phyloP scores from a whole-genome alignment of 2,329 filamentous ascomycete genomes.

The Aspergillus aculeatus region DNA sequence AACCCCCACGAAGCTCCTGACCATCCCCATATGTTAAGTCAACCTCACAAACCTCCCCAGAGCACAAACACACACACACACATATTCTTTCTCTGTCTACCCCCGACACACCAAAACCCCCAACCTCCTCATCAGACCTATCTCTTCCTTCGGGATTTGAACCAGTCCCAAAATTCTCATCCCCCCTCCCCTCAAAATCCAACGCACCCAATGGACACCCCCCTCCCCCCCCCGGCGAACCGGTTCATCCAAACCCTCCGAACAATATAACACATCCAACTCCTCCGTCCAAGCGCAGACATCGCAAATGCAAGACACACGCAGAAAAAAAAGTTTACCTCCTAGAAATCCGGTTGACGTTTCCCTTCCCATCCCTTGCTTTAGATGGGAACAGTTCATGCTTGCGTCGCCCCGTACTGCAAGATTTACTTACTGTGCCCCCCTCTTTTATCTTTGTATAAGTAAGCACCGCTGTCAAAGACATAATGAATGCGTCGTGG shows the following conservation, averaged over 20 bases:
- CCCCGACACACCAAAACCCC: too few species aligned
- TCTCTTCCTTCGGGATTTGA: neutral
- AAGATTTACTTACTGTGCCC: neutral
- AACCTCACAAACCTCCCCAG: too few species aligned
- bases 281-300: neutral
- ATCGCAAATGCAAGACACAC: too few species aligned
- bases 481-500: too few species aligned
- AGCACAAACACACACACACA: too few species aligned
- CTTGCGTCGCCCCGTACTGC: neutral
- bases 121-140: too few species aligned
- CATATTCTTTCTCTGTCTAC: too few species aligned
- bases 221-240: too few species aligned
- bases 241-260: neutral
- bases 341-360: neutral
- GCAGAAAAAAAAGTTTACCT: too few species aligned
- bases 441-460: neutral
- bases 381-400: neutral
- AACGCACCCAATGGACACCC: neutral
- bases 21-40: too few species aligned
- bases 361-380: neutral
- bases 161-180: neutral
- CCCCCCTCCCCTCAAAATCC: neutral
- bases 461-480: too few species aligned
- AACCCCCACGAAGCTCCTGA: too few species aligned
- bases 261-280: neutral